Conservation (phyloP, 768 basidiomycete species). For the Roridomyces roridus region DNA sequence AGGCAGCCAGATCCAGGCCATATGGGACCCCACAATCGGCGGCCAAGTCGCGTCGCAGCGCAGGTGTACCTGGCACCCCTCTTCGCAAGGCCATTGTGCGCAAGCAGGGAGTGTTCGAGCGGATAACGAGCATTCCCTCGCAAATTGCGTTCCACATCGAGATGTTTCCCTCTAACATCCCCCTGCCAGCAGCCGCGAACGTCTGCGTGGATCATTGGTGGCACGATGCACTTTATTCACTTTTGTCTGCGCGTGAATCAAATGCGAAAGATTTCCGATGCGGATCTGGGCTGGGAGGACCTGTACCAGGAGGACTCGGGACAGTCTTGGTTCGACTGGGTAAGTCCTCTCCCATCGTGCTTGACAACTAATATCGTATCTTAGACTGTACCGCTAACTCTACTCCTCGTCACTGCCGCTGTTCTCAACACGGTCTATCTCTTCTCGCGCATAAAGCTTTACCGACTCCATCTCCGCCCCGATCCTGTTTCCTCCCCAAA, state of each 20-base stretch:
- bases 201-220: constrained; percentile 70
- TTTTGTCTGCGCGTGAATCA: constrained; percentile 68
- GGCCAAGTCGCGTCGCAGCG: constrained; percentile 51
- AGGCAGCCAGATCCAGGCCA: constrained; percentile 76
- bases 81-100: constrained; percentile 63
- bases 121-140: constrained; percentile 69
- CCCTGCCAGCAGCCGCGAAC: constrained; percentile 71
- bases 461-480: constrained; percentile 66
- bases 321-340: constrained; percentile 83
- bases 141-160: constrained; percentile 79
- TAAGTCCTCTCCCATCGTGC: constrained; percentile 35
- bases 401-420: constrained; percentile 60
- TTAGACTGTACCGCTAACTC: constrained; percentile 70
- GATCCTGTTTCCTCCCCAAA: constrained; percentile 77
- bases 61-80: constrained; percentile 43
- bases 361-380: not conserved
- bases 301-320: constrained; percentile 72
- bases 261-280: constrained; percentile 60
- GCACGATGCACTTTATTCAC: constrained; percentile 69
- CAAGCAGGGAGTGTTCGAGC: constrained; percentile 68
- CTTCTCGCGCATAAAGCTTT: constrained; percentile 71
- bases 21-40: constrained; percentile 64
- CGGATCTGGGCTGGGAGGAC: constrained; percentile 81
- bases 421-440: constrained; percentile 68
- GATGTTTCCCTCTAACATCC: constrained; percentile 82